Conservation (phyloP, 2,329 filamentous ascomycete genomes). For the Ambrosiella cleistominuta region DNA sequence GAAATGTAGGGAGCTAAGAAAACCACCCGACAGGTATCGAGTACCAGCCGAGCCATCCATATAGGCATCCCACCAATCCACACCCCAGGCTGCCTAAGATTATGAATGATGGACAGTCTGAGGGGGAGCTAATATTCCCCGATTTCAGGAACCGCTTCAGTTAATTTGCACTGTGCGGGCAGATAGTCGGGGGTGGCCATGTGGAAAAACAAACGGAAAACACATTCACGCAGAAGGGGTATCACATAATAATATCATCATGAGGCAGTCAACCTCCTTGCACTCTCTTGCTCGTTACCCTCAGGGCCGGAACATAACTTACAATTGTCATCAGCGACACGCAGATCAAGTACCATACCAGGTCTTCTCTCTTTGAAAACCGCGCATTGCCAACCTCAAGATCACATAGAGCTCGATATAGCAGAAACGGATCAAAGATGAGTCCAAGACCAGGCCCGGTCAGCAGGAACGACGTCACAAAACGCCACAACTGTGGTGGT, state of each 20-base stretch:
- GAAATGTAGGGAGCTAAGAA: constrained; percentile 45
- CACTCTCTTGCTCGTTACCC: neutral
- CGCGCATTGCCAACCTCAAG: constrained; percentile 56
- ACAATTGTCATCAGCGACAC: constrained; percentile 57
- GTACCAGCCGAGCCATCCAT: constrained; percentile 49
- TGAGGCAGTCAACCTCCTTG: constrained; percentile 1
- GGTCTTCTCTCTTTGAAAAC: constrained; percentile 59
- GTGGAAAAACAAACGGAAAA: constrained; percentile 5
- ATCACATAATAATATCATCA: constrained; percentile 1
- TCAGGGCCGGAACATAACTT: constrained; percentile 29
- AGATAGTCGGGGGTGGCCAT: constrained; percentile 43
- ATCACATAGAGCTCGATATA: constrained; percentile 61
- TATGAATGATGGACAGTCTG: constrained; percentile 47
- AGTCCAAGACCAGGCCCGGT: constrained; percentile 28
- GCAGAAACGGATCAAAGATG: constrained; percentile 55
- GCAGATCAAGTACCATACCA: constrained; percentile 66
- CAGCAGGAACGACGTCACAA: constrained; percentile 26
- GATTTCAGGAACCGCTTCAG: constrained; percentile 71
- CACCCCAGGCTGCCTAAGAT: constrained; percentile 44
- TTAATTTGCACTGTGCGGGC: constrained; percentile 58
- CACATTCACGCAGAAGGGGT: constrained; percentile 11
- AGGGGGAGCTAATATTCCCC: constrained; percentile 64
- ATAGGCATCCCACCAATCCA: constrained; percentile 60
- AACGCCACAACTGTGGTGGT: constrained; percentile 28
- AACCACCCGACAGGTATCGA: constrained; percentile 41